Evolutionary conservation across 768 basidiomycete species (phyloP).

Genomic region (Boletellus ananas): DNA sequence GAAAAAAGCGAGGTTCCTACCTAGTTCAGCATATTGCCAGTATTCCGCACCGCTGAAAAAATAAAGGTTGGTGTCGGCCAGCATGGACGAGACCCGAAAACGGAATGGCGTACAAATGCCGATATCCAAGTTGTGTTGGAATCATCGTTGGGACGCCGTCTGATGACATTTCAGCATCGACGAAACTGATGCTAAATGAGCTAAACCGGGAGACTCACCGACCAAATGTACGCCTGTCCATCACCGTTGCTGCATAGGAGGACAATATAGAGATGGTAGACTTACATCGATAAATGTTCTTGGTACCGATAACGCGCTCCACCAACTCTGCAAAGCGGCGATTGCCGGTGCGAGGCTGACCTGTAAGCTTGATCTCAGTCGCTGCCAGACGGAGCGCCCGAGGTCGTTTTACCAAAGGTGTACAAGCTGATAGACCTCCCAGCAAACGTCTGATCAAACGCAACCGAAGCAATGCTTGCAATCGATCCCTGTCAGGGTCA

Average conservation of each 20-base stretch:
- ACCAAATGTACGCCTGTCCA: conserved; percentile 40
- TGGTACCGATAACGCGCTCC: conserved; percentile 34
- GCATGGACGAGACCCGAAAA: conserved; percentile 6
- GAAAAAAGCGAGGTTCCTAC: conserved; percentile 14
- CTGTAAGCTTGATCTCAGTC: conserved; percentile 21
- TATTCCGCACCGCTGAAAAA: conserved; percentile 36
- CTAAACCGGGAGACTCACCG: conserved; percentile 26
- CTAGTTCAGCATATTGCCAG: conserved; percentile 47
- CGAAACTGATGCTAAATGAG: background rate
- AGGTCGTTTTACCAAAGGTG: conserved; percentile 40
- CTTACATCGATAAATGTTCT: conserved; percentile 42
- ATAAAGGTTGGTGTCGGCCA: conserved; percentile 6
- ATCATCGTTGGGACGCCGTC: conserved; percentile 54
- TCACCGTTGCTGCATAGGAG: background rate
- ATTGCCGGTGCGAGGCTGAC: conserved; percentile 50
- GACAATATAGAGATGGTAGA: background rate
- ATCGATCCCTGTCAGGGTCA: conserved; percentile 32
- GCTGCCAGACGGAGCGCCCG: background rate
- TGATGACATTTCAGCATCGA: conserved; percentile 11
- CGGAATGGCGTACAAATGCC: conserved; percentile 35
- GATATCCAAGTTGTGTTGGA: conserved; percentile 43
- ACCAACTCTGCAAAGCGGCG: conserved; percentile 37
- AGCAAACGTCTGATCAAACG: conserved; percentile 30
- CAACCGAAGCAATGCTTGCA: conserved; percentile 37
- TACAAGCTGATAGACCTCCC: conserved; percentile 31